Base-by-base conservation (phyloP, 2,329 filamentous ascomycete genomes). In the Verticillium zaregamsianum region DNA sequence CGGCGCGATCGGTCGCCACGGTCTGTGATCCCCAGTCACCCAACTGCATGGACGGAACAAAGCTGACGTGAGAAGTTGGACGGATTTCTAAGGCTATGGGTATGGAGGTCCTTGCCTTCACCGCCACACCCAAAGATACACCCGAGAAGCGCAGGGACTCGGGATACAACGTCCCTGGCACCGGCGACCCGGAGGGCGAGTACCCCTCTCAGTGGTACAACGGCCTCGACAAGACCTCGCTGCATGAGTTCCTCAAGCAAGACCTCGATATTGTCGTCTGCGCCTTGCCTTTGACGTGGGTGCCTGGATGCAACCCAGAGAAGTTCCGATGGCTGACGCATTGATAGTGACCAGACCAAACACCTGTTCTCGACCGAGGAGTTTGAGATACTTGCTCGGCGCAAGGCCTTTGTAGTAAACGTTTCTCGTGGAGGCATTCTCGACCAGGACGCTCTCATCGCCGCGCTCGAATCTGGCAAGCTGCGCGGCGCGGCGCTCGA, bases 81-180 rank as follows among this genome's bases (percentile, higher is more conserved):
- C 72, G 76, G 8, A 79, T 89, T 7, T 82, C 80, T 3, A 76
- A 80, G 23, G 85, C 86, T 3, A 71, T 90, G 68, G 89, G 89
- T 14, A 89, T 90, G 83, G 78, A 85, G 55, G 82, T 92, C 2
- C 79, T 89, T 67, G 89, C 87, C 1, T 90, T 88, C 73, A 91
- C 89, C 0, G 84, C 84, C 1, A 82, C 79, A 1, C 82, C 86
- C 0, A 83, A 85, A 39, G 67, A 77, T 2, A 90, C 88, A 0
- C 79, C 84, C 0, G 85, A 86, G 61, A 85, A 83, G 6, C 82
- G 81, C 58, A 76, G 72, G 45, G 85, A 90, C 68, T 61, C 32
- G 33, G 84, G 85, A 15, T 92, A 87, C 72, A 84, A 86, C 64
- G 82, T 91, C 0, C 86, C 88, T 2, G 83, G 85, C 1, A 90